These are phyloP conservation scores for Aspergillus fumigatiaffinis DNA, from an alignment of 2,329 filamentous ascomycete species.

Conservation along the genomic window DNA sequence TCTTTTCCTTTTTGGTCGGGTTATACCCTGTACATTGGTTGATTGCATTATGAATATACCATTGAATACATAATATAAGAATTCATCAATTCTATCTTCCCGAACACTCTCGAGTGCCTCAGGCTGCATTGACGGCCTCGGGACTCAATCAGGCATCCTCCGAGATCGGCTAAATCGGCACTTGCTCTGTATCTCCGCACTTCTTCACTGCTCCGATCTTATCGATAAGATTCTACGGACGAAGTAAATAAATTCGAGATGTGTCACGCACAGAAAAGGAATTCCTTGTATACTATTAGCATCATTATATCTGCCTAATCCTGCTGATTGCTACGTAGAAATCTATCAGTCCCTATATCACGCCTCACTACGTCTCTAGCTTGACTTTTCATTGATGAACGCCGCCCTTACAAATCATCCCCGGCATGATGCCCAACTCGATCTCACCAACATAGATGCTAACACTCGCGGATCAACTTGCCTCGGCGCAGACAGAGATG, in stretches of 20 bases:
- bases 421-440: not conserved
- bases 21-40: not conserved
- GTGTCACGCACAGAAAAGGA: not conserved
- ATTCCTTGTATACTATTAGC: not conserved
- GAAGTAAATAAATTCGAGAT: not conserved
- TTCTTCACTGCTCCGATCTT: not conserved
- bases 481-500: constrained; percentile 6
- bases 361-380: not conserved
- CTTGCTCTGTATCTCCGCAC: not conserved
- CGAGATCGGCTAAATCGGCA: not conserved
- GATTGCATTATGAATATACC: not conserved
- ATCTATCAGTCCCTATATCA: not conserved
- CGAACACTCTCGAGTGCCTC: not conserved
- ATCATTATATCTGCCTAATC: not conserved
- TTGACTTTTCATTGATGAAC: not conserved
- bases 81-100: not conserved
- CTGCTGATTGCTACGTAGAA: not conserved
- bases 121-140: not conserved
- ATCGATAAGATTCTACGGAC: not conserved
- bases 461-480: not conserved
- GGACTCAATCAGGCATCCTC: not conserved
- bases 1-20: not conserved
- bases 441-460: not conserved
- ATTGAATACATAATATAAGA: not conserved
- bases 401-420: not conserved